Evolutionary conservation across 164 flowering plant genomes (phyloP), one percentile per base, ranked within the genome.

Genomic region (Macadamia tetraphylla): DNA sequence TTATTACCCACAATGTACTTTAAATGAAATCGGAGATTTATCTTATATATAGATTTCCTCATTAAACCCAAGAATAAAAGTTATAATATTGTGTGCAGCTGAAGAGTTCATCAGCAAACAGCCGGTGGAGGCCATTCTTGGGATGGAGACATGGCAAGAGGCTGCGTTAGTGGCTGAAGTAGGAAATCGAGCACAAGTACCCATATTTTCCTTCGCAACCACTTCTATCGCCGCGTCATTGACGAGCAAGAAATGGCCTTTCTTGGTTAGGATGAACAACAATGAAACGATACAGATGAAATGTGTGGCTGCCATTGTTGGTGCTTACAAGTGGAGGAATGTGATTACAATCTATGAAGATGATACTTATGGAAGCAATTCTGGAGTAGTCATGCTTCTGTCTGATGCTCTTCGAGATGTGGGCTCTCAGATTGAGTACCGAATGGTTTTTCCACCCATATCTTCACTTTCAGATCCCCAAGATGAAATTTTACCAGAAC

Each of bases 311-410:
- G 76, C 70, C 42, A 63, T 83, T 3, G 73, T 81, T 15, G 61
- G 52, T 2, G 67, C 73, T 17, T 81, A 76, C 31, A 40, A 60
- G 15, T 77, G 80, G 80, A 51, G 60, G 17, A 59, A 58, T 32
- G 79, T 80, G 23, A 64, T 77, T 5, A 70, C 49, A 43, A 67
- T 85, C n/a, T 82, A 79, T 48, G 89, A 85, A 69, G 83, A 81
- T 30, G 79, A 73, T n/a, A 49, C 53, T 11, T 75, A 59, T 60
- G 72, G 57, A 42, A 61, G 60, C 49, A 56, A 67, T 56, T 56
- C 68, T 6, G 78, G 70, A 9, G 18, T 31, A 18, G 18, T 72
- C 3, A 14, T 63, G n/a, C 68, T 71, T 29, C 70, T 76, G 1
- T 67, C 77, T 6, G 60, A 68, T 7, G 76, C 78, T 7, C 73